Evolutionary conservation across 495 filamentous ascomycete species (phyloP).

Genomic region (Podospora tetraspora): DNA sequence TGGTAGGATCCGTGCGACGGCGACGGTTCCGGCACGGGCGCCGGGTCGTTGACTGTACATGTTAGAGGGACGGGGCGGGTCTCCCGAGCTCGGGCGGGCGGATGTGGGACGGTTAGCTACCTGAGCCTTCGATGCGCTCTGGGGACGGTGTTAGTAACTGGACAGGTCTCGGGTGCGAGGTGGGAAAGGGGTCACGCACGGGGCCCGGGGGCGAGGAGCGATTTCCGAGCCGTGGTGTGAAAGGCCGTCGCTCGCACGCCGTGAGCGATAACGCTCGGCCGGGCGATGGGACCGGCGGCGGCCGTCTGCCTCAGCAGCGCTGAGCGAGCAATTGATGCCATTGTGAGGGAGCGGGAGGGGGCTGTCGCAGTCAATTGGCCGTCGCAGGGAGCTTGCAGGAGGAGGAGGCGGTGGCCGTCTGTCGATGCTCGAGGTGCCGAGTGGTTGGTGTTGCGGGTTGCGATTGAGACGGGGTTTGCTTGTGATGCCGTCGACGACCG

Average conservation of each 20-base stretch:
- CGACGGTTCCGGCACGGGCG: conserved; percentile 61
- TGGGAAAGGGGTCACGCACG: conserved; percentile 20
- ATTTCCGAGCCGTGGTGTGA: conserved; percentile 62
- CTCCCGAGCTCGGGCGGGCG: conserved; percentile 1
- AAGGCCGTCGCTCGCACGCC: conserved; percentile 55
- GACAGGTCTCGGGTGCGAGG: background rate
- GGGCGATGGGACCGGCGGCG: conserved; percentile 25
- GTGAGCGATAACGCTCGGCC: conserved; percentile 27
- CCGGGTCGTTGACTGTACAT: conserved; percentile 77
- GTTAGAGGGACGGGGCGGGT: conserved; percentile 16
- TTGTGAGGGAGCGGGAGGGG: conserved; percentile 23
- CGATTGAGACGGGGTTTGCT: conserved; percentile 9
- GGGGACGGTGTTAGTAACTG: conserved; percentile 16
- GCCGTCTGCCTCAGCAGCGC: conserved; percentile 48
- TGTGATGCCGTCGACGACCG: background rate
- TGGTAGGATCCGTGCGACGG: conserved; percentile 91
- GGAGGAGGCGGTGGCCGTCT: conserved; percentile 7
- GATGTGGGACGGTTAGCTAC: conserved; percentile 43
- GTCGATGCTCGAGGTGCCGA: background rate
- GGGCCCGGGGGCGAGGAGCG: conserved; percentile 53
- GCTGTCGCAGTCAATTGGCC: conserved; percentile 25
- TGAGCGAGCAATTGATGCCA: conserved; percentile 54
- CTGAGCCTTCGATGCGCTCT: conserved; percentile 75
- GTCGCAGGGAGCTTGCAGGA: background rate
- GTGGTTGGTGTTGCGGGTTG: background rate